Percentiles rank a stretch among this genome's conserved stretches.
Conservation (phyloP, 768 basidiomycete genomes). For the Phylloporus arenicola region DNA sequence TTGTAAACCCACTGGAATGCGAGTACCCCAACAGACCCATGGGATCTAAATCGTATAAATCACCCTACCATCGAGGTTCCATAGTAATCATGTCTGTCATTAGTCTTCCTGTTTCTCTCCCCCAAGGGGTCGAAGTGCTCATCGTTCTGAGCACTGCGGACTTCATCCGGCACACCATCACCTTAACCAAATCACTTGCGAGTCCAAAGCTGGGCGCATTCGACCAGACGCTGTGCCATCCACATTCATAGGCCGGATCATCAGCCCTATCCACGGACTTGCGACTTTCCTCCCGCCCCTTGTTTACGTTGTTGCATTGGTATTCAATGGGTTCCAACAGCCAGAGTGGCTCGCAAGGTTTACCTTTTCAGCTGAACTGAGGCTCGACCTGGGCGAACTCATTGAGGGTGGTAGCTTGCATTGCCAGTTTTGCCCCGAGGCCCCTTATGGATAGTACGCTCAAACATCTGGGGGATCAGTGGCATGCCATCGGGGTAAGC, state of each 20-base stretch:
- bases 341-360: slow-evolving; percentile 28
- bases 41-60: neutral
- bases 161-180: neutral
- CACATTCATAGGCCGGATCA: slow-evolving; percentile 16
- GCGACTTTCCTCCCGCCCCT: slow-evolving; percentile 17
- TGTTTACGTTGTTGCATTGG: slow-evolving; percentile 21
- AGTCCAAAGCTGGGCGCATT: slow-evolving; percentile 14
- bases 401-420: slow-evolving; percentile 17
- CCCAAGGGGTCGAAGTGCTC: slow-evolving; percentile 12
- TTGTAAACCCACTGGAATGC: no score
- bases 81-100: neutral
- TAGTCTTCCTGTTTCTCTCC: neutral
- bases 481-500: slow-evolving; percentile 24
- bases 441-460: neutral
- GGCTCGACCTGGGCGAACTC: slow-evolving; percentile 6
- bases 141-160: slow-evolving; percentile 12
- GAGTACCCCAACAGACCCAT: no score
- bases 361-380: slow-evolving; percentile 9
- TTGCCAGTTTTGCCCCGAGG: slow-evolving; percentile 8
- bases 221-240: slow-evolving; percentile 11
- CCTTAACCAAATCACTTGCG: neutral
- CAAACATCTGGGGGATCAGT: slow-evolving; percentile 23
- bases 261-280: slow-evolving; percentile 23
- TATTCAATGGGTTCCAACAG: slow-evolving; percentile 21
- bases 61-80: neutral